A percentile compares a stretch with the other conserved stretches of the same genome.
Evolutionary conservation across 768 basidiomycete species (phyloP).

Genomic region (Amanita thiersii): DNA sequence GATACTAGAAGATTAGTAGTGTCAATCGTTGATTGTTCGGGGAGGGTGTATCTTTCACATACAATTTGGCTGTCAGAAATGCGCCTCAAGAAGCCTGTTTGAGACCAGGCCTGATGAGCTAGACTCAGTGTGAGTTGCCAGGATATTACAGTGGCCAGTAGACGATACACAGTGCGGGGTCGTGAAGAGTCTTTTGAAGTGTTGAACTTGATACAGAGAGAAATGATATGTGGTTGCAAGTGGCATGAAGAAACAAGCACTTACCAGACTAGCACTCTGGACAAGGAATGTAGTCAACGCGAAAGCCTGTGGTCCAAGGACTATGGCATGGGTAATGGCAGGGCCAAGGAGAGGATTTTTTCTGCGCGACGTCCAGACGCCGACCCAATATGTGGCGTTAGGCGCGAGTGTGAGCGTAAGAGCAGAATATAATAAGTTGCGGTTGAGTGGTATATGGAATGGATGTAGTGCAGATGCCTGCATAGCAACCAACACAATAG

Average conservation of each 20-base stretch:
- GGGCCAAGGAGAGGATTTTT: slow-evolving; percentile 50
- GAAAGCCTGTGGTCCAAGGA: slow-evolving; percentile 51
- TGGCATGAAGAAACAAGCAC: slow-evolving; percentile 4
- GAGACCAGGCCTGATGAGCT: slow-evolving; percentile 23
- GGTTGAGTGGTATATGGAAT: slow-evolving; percentile 22
- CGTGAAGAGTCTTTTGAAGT: slow-evolving; percentile 3
- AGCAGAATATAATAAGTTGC: slow-evolving; percentile 28
- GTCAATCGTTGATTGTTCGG: background rate
- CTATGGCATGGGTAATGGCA: slow-evolving; percentile 44
- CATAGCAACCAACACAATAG: slow-evolving; percentile 24
- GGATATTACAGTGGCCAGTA: slow-evolving; percentile 18
- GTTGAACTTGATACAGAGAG: slow-evolving; percentile 1
- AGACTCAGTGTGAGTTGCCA: slow-evolving; percentile 19
- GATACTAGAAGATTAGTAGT: slow-evolving; percentile 15
- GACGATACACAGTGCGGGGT: slow-evolving; percentile 13
- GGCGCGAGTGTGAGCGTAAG: slow-evolving; percentile 40
- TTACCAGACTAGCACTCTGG: slow-evolving; percentile 13
- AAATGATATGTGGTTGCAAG: slow-evolving; percentile 1
- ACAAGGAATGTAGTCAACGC: slow-evolving; percentile 39
- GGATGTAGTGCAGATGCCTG: slow-evolving; percentile 32
- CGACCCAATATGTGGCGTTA: slow-evolving; percentile 59
- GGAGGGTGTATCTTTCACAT: slow-evolving; percentile 12
- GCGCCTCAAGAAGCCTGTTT: slow-evolving; percentile 15
- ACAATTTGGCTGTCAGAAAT: slow-evolving; percentile 35
- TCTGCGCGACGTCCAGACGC: slow-evolving; percentile 48